Evolutionary conservation across 2,329 filamentous ascomycete species (phyloP).

Genomic region (Fusarium beomiforme): DNA sequence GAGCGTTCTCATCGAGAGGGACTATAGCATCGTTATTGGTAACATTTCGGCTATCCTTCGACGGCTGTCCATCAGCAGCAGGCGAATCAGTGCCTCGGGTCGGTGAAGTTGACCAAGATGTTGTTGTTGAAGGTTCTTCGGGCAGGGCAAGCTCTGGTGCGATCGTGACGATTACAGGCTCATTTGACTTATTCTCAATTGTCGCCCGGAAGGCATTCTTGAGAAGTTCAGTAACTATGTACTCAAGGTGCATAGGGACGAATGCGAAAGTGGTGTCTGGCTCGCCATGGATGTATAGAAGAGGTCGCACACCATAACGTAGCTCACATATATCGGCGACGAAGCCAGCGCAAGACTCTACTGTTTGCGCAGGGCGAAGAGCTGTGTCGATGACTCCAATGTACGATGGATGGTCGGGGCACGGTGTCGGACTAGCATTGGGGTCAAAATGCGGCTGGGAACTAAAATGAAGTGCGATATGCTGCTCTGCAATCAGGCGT

Average conservation of each 20-base stretch:
- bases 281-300: slow-evolving; percentile 83
- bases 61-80: slow-evolving; percentile 1
- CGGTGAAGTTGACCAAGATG: slow-evolving; percentile 43
- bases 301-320: slow-evolving; percentile 89
- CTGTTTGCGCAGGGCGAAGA: slow-evolving; percentile 81
- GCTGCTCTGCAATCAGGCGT: slow-evolving; percentile 92
- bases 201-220: slow-evolving; percentile 98
- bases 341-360: slow-evolving; percentile 86
- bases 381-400: slow-evolving; percentile 96
- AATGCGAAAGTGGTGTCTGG: slow-evolving; percentile 90
- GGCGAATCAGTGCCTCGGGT: neutral
- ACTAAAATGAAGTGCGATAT: slow-evolving; percentile 86
- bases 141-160: slow-evolving; percentile 70
- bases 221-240: slow-evolving; percentile 94
- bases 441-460: slow-evolving; percentile 75
- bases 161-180: slow-evolving; percentile 92
- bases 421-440: slow-evolving; percentile 59
- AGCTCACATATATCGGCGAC: slow-evolving; percentile 97
- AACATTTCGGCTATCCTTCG: slow-evolving; percentile 49
- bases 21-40: slow-evolving; percentile 61
- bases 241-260: slow-evolving; percentile 95
- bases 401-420: slow-evolving; percentile 70
- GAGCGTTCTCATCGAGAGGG: slow-evolving; percentile 71
- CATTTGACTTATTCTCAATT: slow-evolving; percentile 82
- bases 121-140: slow-evolving; percentile 35